Base-by-base conservation (phyloP, 2,329 filamentous ascomycete species). In the Leptographium galeiforme region DNA sequence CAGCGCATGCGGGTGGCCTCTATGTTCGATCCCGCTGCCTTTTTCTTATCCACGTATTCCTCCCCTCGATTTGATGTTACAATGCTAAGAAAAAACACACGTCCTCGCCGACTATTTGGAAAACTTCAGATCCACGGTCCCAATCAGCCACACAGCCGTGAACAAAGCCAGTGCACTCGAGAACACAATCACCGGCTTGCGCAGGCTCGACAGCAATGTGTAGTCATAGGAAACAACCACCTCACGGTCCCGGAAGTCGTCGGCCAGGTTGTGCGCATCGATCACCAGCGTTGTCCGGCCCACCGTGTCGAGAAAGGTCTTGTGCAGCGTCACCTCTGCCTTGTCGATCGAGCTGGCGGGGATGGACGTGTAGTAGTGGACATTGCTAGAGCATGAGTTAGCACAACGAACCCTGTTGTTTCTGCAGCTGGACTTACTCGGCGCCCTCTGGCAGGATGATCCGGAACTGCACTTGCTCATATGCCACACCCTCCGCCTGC, bases 361-460 rank as follows among this genome's bases (percentile, higher is more conserved):
- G 36, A 95, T 74, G 6, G 79, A 78, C 52, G 89, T 89, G 58
- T 79, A 74, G 64, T 84, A 90, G 66, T 86, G 81, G 61, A 95
- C 78, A 59, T 93, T 89, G 57, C 89, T 93, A 61, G 33, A 11
- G 6, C n/a, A 10, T 76, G 73, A 54, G 73, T 68, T 61, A 67
- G 64, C 52, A 36, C 14, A 46, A 16, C 33, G 25, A n/a, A 5
- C 19, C 12, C 5, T 32, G 8, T 6, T 45, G 6, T 45, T 25
- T 13, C 41, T 19, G 14, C 18, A 19, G 11, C 5, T 19, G 43
- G 25, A 76, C 85, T 73, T 77, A 90, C 79, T 81, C 84, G 33
- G 93, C 87, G 52, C 93, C 93, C 69, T 98, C 93, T 6, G 93
- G 93, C 12, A 98, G 77, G 56, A 97, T 78, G 48, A 98, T 78